Evolutionary conservation across 768 basidiomycete genomes (phyloP).

Genomic region (Hericium rajendrae): DNA sequence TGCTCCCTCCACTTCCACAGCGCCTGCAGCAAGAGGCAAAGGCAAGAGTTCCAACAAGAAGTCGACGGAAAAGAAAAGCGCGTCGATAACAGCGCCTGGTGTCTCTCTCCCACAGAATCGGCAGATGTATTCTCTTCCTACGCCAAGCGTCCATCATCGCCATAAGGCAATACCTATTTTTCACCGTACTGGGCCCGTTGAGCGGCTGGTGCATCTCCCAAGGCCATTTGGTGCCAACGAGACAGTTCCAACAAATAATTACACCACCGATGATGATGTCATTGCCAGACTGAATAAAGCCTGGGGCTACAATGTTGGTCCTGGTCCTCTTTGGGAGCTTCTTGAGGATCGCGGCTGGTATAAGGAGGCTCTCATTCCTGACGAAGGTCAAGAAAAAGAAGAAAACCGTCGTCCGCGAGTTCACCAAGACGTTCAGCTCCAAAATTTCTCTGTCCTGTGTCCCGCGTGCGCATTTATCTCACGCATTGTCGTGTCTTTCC

Average conservation of each 20-base stretch:
- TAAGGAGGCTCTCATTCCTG: constrained; percentile 42
- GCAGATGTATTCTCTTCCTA: constrained; percentile 50
- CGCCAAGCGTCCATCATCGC: constrained; percentile 61
- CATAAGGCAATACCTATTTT: constrained; percentile 61
- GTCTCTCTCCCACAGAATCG: constrained; percentile 31
- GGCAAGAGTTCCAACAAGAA: background rate
- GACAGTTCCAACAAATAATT: constrained; percentile 43
- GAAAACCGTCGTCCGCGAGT: constrained; percentile 50
- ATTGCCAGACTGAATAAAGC: constrained; percentile 54
- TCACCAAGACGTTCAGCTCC: constrained; percentile 33
- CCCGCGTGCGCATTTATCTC: constrained; percentile 34
- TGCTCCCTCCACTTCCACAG: background rate
- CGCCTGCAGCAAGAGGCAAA: background rate
- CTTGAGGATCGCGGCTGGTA: constrained; percentile 72
- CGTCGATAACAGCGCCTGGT: constrained; percentile 10
- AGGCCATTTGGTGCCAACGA: constrained; percentile 35
- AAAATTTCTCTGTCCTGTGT: constrained; percentile 37
- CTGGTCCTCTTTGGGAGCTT: constrained; percentile 73
- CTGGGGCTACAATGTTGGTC: constrained; percentile 66
- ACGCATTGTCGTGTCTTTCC: background rate
- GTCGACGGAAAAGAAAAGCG: background rate
- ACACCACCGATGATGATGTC: constrained; percentile 38
- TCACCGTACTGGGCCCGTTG: constrained; percentile 37
- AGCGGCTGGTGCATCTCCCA: constrained; percentile 47
- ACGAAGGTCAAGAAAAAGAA: constrained; percentile 30